Conservation (phyloP, 345 rosid genomes). For the Diplotaxis tenuifolia region DNA sequence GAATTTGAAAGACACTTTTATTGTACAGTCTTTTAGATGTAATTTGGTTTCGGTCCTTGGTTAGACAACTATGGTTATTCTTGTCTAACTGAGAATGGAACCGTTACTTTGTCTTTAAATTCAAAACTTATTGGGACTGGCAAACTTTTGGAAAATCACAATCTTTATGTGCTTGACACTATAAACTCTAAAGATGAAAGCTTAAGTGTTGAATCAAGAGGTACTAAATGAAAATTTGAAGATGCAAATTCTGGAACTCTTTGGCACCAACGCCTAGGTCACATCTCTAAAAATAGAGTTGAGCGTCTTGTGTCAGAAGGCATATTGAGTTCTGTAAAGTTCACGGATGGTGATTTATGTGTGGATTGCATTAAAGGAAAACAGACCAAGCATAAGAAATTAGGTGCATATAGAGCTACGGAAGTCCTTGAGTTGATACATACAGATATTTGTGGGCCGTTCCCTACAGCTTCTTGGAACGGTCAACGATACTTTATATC, state of each 20-base stretch:
- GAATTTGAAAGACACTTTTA: slow-evolving; percentile 11
- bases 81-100: not conserved
- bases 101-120: not conserved
- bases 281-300: not conserved
- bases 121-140: too few relatives aligned
- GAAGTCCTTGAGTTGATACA: not conserved
- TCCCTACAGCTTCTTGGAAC: not conserved
- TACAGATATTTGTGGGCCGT: not conserved
- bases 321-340: not conserved
- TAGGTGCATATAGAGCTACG: not conserved
- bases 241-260: not conserved
- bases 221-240: not conserved
- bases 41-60: not conserved
- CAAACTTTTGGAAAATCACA: not conserved
- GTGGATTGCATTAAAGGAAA: slow-evolving; percentile 1
- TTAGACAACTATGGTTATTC: not conserved
- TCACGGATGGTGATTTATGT: not conserved
- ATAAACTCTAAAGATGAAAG: not conserved
- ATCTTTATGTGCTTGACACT: not conserved
- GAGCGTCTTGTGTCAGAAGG: not conserved
- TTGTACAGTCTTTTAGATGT: not conserved
- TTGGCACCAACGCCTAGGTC: not conserved
- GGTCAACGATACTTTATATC: not conserved
- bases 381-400: not conserved
- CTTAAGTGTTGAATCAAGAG: not conserved